Percentiles rank a stretch among this genome's conserved stretches.
Evolutionary conservation across 768 basidiomycete genomes (phyloP).

Genomic region (Podaxis sp.): DNA sequence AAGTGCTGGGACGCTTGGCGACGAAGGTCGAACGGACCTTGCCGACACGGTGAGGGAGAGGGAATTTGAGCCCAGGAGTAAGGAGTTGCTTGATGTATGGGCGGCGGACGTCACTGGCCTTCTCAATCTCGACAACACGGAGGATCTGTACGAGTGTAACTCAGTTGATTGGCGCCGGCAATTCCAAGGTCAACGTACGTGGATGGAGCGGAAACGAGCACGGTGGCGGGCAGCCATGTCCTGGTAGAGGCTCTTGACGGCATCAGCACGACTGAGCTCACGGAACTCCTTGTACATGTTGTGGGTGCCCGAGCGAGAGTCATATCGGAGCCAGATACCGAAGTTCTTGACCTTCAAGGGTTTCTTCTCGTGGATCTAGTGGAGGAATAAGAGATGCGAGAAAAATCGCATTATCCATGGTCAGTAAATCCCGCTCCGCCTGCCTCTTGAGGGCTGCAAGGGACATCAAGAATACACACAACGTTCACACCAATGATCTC

Average conservation of each 20-base stretch:
- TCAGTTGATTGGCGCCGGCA: neutral
- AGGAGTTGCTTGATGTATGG: constrained; percentile 98
- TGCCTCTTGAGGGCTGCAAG: constrained; percentile 86
- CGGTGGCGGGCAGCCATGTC: constrained; percentile 99
- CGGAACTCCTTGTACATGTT: constrained; percentile 99
- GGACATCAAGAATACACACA: constrained; percentile 73
- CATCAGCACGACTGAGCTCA: constrained; percentile 90
- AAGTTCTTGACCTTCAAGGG: constrained; percentile 99
- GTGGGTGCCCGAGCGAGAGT: constrained; percentile 99
- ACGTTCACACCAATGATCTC: constrained; percentile 99
- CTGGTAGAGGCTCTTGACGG: constrained; percentile 96
- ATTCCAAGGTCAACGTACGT: constrained; percentile 51
- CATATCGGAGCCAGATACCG: constrained; percentile 99
- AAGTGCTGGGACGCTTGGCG: constrained; percentile 75
- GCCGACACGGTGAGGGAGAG: constrained; percentile 85
- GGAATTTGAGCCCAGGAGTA: constrained; percentile 91
- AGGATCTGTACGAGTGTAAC: constrained; percentile 64
- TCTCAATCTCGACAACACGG: constrained; percentile 94
- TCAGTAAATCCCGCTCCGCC: constrained; percentile 71
- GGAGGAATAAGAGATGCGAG: constrained; percentile 26
- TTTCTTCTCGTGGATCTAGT: constrained; percentile 96
- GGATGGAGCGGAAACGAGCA: constrained; percentile 98
- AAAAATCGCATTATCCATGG: constrained; percentile 31
- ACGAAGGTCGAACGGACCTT: constrained; percentile 82
- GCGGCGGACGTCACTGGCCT: constrained; percentile 87